A percentile compares a stretch with the other conserved stretches of the same genome.
Conservation (phyloP, 495 filamentous ascomycete species). For the Neurospora sp. region DNA sequence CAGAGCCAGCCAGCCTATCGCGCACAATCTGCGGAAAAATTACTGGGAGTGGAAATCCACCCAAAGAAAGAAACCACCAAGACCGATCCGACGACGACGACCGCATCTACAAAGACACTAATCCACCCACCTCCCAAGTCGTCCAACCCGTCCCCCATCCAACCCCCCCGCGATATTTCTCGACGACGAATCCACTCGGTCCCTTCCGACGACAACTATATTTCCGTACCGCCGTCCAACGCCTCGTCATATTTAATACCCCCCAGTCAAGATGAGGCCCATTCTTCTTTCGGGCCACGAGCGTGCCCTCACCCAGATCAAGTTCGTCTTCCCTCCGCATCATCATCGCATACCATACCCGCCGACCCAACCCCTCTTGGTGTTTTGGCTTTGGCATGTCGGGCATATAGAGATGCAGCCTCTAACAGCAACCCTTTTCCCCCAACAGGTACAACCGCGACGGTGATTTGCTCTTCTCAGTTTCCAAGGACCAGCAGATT, state of each 20-base stretch:
- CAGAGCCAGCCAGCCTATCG: slow-evolving; percentile 10
- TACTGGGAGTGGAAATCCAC: slow-evolving; percentile 15
- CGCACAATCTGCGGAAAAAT: slow-evolving; percentile 30
- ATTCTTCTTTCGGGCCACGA: slow-evolving; percentile 95
- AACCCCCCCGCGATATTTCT: slow-evolving; percentile 1
- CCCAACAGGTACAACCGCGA: slow-evolving; percentile 72
- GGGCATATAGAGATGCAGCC: not conserved
- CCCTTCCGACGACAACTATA: slow-evolving; percentile 1
- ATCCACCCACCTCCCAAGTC: not conserved
- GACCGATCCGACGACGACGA: not conserved
- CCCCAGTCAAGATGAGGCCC: slow-evolving; percentile 64
- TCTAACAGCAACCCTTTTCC: slow-evolving; percentile 11
- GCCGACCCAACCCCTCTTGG: not conserved
- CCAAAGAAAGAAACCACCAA: slow-evolving; percentile 7
- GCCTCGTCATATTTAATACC: not conserved
- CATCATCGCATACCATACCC: not conserved
- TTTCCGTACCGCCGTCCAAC: not conserved
- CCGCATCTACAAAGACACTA: not conserved
- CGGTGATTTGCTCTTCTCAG: slow-evolving; percentile 95
- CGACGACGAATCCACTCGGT: slow-evolving; percentile 1
- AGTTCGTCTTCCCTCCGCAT: slow-evolving; percentile 38
- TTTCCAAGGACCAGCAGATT: slow-evolving; percentile 92
- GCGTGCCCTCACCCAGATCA: slow-evolving; percentile 96
- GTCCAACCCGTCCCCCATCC: not conserved
- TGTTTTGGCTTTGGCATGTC: not conserved